Conservation (phyloP, 2,329 filamentous ascomycete species). For the Botryosphaeria dothidea region DNA sequence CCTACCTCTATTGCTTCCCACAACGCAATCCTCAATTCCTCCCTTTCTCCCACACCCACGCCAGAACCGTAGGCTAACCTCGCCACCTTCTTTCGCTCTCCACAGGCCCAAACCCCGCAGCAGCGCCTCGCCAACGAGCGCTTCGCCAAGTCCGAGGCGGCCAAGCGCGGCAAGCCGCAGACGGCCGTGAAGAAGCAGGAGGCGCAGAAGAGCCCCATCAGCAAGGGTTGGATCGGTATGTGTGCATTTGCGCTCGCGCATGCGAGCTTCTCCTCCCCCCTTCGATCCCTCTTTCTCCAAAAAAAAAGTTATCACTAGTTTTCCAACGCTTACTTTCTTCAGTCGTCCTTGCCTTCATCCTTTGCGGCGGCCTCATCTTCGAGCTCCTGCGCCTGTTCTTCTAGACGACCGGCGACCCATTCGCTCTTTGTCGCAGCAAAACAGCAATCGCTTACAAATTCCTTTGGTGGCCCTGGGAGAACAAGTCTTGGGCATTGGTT, state of each 20-base stretch:
- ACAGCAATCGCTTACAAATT: no score
- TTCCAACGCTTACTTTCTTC: not conserved
- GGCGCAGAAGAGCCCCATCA: constrained; percentile 56
- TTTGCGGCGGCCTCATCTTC: constrained; percentile 62
- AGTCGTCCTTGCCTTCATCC: constrained; percentile 64
- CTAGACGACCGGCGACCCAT: constrained; percentile 1
- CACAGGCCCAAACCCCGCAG: constrained; percentile 77
- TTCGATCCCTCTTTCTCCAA: no score
- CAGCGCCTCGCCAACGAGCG: constrained; percentile 80
- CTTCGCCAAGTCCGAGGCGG: constrained; percentile 72
- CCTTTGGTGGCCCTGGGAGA: no score
- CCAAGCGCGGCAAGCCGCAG: constrained; percentile 69
- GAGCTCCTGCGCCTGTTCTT: constrained; percentile 56
- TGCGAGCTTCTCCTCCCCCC: not conserved
- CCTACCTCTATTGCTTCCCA: not conserved
- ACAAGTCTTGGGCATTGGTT: not conserved
- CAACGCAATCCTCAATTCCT: not conserved
- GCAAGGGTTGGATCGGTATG: constrained; percentile 61
- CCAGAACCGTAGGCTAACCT: no score
- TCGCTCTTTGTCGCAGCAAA: no score
- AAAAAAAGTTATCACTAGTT: no score
- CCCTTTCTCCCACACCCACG: not conserved
- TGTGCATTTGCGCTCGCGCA: constrained; percentile 23
- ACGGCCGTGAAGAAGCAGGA: constrained; percentile 53
- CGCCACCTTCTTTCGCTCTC: not conserved